Evolutionary conservation across 495 filamentous ascomycete species (phyloP).

Genomic region (Saxispiralis lemnorum): DNA sequence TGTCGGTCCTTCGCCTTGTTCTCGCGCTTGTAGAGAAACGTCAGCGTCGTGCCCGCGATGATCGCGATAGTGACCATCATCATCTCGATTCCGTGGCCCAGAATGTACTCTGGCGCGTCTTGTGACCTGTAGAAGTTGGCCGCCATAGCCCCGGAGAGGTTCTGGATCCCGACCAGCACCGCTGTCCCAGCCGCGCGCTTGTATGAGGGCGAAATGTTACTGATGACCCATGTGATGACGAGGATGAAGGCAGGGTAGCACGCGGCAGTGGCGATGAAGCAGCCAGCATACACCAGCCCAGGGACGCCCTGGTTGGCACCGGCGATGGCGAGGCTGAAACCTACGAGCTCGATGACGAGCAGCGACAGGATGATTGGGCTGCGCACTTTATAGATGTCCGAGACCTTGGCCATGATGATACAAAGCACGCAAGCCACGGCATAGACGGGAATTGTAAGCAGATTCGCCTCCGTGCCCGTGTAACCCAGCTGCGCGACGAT

Average conservation of each 20-base stretch:
- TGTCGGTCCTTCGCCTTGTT: slow-evolving; percentile 1
- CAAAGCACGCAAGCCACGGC: slow-evolving; percentile 43
- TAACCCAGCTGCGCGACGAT: slow-evolving; percentile 29
- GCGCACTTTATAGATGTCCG: slow-evolving; percentile 41
- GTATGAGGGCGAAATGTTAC: slow-evolving; percentile 52
- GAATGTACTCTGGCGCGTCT: too few species aligned
- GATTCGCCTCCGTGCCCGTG: slow-evolving; percentile 43
- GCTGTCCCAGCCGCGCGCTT: slow-evolving; percentile 61
- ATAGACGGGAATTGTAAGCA: slow-evolving; percentile 53
- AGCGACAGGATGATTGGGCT: slow-evolving; percentile 46
- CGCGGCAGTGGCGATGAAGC: slow-evolving; percentile 53
- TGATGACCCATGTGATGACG: slow-evolving; percentile 45
- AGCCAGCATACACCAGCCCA: slow-evolving; percentile 50
- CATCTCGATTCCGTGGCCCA: too few species aligned
- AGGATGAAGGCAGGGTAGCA: slow-evolving; percentile 45
- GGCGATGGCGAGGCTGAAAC: slow-evolving; percentile 40
- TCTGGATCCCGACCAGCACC: slow-evolving; percentile 56
- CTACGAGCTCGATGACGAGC: slow-evolving; percentile 40
- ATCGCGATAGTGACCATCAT: too few species aligned
- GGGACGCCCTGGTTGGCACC: slow-evolving; percentile 27
- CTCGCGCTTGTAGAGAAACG: too few species aligned
- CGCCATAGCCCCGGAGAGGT: slow-evolving; percentile 37
- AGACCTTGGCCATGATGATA: slow-evolving; percentile 38
- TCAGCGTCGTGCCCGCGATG: too few species aligned
- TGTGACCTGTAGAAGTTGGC: too few species aligned